Evolutionary conservation across 140 eudicot genomes (phyloP), one percentile per base, ranked within the genome.

Genomic region (Anethum foeniculum): DNA sequence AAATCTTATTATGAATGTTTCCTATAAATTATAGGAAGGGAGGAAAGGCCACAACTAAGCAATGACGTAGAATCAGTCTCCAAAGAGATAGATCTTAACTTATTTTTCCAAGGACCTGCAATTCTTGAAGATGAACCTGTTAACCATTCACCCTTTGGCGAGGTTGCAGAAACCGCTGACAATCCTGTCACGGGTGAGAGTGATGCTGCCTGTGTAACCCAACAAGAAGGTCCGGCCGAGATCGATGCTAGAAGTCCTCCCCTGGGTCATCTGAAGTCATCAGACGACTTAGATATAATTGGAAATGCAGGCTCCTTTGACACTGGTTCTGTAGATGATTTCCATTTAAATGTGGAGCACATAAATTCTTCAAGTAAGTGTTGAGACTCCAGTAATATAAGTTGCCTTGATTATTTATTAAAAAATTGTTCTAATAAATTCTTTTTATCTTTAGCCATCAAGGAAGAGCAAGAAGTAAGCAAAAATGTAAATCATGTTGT

Each of bases 91-190:
- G 58, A 74, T 44, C 58, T n/a, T 44, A 46, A 23, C 27, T n/a
- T 25, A 4, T 56, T 43, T n/a, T 25, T 23, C 30, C 36, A 44
- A n/a, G 78, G 78, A 44, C 36, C 56, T 43, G 19, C 28, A 41
- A 0, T 41, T 44, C 58, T n/a, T 18, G 39, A 74, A 14, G 38
- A 44, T 27, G 56, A 74, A 28, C 58, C 78, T 48, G 49, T 44
- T 44, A 12, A 12, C 78, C 51, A 54, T 51, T 41, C 43, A 0
- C 46, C 82, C 27, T 72, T 51, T 21, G 18, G 75, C 2, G 72
- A 75, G 38, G 83, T 12, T 79, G 72, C 72, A 15, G 86, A 46
- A 75, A 79, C 30, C 12, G 39, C 16, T 23, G 69, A 8, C 16
- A 39, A 65, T 48, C 34, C 62, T 41, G 71, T 18, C 64, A 58